phyloP scores from a whole-genome alignment of 2,329 filamentous ascomycete genomes.

The Aureobasidium sp. region DNA sequence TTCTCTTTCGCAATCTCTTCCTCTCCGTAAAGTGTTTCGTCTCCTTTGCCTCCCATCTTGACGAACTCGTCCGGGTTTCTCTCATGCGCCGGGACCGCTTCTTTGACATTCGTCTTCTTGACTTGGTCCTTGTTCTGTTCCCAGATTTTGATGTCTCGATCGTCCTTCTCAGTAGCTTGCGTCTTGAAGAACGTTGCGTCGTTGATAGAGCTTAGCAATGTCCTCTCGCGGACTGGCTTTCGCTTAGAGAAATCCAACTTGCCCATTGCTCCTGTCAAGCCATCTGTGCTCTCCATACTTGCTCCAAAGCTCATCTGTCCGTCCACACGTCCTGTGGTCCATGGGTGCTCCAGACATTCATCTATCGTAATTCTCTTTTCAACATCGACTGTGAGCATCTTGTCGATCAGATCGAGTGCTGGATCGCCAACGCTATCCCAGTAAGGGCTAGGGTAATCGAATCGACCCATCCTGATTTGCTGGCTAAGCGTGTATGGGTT shows the following conservation, averaged over 20 bases:
- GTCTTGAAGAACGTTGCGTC: slow-evolving; percentile 58
- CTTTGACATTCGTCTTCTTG: slow-evolving; percentile 21
- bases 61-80: slow-evolving; percentile 71
- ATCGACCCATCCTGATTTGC: slow-evolving; percentile 81
- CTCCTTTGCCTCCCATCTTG: slow-evolving; percentile 77
- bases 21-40: slow-evolving; percentile 67
- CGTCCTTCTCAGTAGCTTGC: slow-evolving; percentile 45
- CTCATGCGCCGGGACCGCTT: slow-evolving; percentile 37
- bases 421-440: slow-evolving; percentile 85
- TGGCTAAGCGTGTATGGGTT: slow-evolving; percentile 82
- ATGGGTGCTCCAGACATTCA: slow-evolving; percentile 84
- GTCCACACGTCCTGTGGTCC: slow-evolving; percentile 53
- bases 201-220: slow-evolving; percentile 75
- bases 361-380: slow-evolving; percentile 81
- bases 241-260: slow-evolving; percentile 77
- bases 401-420: slow-evolving; percentile 87
- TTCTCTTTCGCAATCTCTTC: slow-evolving; percentile 34
- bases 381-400: slow-evolving; percentile 85
- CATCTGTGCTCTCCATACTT: slow-evolving; percentile 77
- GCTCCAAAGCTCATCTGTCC: slow-evolving; percentile 18
- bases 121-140: slow-evolving; percentile 57
- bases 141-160: slow-evolving; percentile 64
- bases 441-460: slow-evolving; percentile 93
- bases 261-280: slow-evolving; percentile 78
- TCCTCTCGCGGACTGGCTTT: slow-evolving; percentile 74